phyloP scores from a whole-genome alignment of 495 filamentous ascomycete genomes.

The Penicillium subrubescens region DNA sequence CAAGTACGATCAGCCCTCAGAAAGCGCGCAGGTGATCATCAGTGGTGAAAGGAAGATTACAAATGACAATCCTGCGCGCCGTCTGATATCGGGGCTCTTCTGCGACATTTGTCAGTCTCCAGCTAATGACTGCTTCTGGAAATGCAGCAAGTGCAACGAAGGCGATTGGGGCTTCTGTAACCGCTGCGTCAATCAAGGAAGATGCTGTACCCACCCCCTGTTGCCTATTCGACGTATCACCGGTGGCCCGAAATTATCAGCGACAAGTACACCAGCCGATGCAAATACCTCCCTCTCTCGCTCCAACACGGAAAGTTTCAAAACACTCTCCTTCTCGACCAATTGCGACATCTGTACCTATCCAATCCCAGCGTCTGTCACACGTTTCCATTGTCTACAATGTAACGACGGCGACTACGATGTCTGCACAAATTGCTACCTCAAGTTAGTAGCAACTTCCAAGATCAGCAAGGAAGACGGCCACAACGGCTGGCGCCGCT shows the following conservation, averaged over 20 bases:
- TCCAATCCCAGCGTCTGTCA: slow-evolving; percentile 65
- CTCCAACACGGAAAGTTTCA: slow-evolving; percentile 44
- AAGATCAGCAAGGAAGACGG: slow-evolving; percentile 75
- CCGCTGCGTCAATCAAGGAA: slow-evolving; percentile 73
- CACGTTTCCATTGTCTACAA: slow-evolving; percentile 73
- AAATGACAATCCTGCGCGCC: slow-evolving; percentile 61
- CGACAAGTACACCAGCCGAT: slow-evolving; percentile 25
- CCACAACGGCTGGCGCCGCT: slow-evolving; percentile 76
- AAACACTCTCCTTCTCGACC: slow-evolving; percentile 66
- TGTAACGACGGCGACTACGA: slow-evolving; percentile 80
- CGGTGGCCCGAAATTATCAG: slow-evolving; percentile 24
- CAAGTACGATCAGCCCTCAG: slow-evolving; percentile 62
- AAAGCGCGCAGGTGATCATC: slow-evolving; percentile 27
- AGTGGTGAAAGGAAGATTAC: slow-evolving; percentile 47
- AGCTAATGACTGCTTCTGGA: slow-evolving; percentile 80
- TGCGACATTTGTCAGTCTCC: slow-evolving; percentile 72
- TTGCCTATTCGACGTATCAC: slow-evolving; percentile 61
- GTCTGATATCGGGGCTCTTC: slow-evolving; percentile 80
- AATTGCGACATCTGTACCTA: slow-evolving; percentile 74
- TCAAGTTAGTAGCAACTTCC: slow-evolving; percentile 57
- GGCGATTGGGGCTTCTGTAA: slow-evolving; percentile 93
- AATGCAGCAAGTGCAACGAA: slow-evolving; percentile 80
- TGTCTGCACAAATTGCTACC: slow-evolving; percentile 77
- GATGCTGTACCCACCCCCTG: slow-evolving; percentile 75
- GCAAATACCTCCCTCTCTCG: slow-evolving; percentile 31